These are phyloP conservation scores for Cylindricascospora bacillispora DNA, from an alignment of 1,139 yeast species.

Conservation along the genomic window DNA sequence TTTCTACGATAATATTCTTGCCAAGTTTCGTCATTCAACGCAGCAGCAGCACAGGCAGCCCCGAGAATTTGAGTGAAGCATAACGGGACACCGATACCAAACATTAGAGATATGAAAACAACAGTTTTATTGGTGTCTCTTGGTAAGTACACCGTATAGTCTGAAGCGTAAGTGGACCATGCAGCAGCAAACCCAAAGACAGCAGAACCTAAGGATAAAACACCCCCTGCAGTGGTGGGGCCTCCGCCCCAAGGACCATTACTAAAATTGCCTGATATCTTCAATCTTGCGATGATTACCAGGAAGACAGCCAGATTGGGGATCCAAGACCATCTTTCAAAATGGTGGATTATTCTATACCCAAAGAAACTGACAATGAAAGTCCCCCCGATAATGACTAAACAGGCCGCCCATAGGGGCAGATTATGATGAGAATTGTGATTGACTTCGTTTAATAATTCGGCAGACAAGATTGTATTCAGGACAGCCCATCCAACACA, in stretches of 20 bases:
- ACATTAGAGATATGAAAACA: conserved; percentile 49
- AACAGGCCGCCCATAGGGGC: conserved; percentile 90
- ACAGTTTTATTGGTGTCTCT: conserved; percentile 42
- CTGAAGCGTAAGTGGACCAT: conserved; percentile 91
- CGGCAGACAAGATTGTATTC: conserved; percentile 84
- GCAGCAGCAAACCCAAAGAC: conserved; percentile 88
- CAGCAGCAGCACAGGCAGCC: conserved; percentile 75
- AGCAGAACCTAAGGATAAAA: conserved; percentile 76
- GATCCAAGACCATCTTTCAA: conserved; percentile 84
- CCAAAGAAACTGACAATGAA: conserved; percentile 74
- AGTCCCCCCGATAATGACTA: conserved; percentile 58
- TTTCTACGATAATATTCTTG: conserved; percentile 28
- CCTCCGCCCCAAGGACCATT: conserved; percentile 34
- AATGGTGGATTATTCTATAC: conserved; percentile 65
- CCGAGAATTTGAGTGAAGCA: conserved; percentile 69
- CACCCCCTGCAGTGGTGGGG: conserved; percentile 55
- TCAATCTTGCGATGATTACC: conserved; percentile 66
- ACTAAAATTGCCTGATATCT: conserved; percentile 49
- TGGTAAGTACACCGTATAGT: conserved; percentile 79
- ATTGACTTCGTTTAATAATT: conserved; percentile 68
- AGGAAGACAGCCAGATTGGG: conserved; percentile 66
- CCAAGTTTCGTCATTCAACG: conserved; percentile 32
- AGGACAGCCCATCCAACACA: conserved; percentile 97
- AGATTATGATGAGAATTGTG: conserved; percentile 34
- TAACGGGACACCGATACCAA: conserved; percentile 57